Conservation (phyloP, 495 filamentous ascomycete species). For the Penicillium robsamsonii region DNA sequence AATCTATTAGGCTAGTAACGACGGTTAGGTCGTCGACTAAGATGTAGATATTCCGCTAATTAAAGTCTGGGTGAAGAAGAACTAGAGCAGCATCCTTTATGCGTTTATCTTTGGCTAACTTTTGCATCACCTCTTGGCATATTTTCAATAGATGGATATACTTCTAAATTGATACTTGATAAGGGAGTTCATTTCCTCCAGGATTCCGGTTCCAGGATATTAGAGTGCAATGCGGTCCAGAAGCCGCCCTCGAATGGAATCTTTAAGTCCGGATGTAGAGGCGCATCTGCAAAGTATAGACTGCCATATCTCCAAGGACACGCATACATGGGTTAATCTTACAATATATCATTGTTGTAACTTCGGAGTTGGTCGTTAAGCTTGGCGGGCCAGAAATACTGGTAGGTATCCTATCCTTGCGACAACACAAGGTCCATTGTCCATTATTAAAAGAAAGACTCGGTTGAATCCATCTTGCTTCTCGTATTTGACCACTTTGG, state of each 20-base stretch:
- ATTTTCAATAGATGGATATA: conserved; percentile 34
- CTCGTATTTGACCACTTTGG: conserved; percentile 26
- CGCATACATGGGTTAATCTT: conserved; percentile 14
- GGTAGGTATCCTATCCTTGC: conserved; percentile 42
- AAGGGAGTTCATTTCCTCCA: no score
- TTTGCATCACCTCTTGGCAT: conserved; percentile 28
- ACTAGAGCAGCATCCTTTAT: conserved; percentile 35
- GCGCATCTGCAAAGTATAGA: conserved; percentile 26
- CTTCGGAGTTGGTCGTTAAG: conserved; percentile 44
- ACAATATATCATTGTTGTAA: conserved; percentile 48
- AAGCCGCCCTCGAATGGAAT: conserved; percentile 31
- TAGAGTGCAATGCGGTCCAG: no score
- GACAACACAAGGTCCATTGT: conserved; percentile 34
- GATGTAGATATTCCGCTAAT: conserved; percentile 47
- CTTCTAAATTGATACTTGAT: conserved; percentile 35
- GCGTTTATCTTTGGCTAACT: conserved; percentile 29
- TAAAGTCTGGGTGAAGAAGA: conserved; percentile 39
- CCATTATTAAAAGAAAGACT: conserved; percentile 40
- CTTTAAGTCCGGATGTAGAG: conserved; percentile 26
- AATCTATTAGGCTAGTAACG: conserved; percentile 43
- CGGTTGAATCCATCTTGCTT: conserved; percentile 44
- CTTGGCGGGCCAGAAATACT: conserved; percentile 36
- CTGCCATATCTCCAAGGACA: conserved; percentile 1
- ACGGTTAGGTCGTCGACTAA: conserved; percentile 38
- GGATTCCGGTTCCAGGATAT: no score